Conservation (phyloP, 163 green algal species). For the Prototheca stagnorum region DNA sequence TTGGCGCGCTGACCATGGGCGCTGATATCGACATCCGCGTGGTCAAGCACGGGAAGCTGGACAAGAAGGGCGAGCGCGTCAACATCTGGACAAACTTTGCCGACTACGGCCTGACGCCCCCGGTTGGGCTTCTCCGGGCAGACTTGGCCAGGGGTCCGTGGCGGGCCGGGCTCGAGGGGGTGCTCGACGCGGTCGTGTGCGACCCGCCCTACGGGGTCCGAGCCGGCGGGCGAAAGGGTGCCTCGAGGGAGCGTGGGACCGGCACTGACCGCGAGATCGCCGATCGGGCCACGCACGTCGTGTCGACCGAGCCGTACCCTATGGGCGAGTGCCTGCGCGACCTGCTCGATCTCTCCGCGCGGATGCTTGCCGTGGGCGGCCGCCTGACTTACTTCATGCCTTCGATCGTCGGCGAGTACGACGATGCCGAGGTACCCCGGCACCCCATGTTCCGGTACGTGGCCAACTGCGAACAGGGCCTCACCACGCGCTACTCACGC, state of each 20-base stretch:
- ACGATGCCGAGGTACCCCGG: conserved; percentile 29
- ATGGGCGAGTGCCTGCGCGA: conserved; percentile 79
- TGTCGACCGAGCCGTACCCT: conserved; percentile 51
- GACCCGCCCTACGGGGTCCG: conserved; percentile 93
- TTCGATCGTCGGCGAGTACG: conserved; percentile 31
- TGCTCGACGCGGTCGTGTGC: conserved; percentile 75
- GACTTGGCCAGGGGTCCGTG: conserved; percentile 63
- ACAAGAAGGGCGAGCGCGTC: conserved; percentile 22
- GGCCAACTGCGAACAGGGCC: conserved; percentile 56
- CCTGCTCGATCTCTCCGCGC: conserved; percentile 62
- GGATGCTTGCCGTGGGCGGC: conserved; percentile 40
- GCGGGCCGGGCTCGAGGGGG: conserved; percentile 24
- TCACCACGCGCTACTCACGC: conserved; percentile 55
- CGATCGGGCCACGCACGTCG: conserved; percentile 29
- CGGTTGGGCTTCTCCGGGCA: conserved; percentile 56
- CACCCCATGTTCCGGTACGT: conserved; percentile 37
- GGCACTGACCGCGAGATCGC: conserved; percentile 11
- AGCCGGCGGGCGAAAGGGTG: conserved; percentile 67
- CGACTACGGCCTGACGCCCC: conserved; percentile 56
- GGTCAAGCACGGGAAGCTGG: conserved; percentile 38
- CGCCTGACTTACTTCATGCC: conserved; percentile 67
- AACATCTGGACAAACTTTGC: conserved; percentile 78
- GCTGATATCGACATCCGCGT: conserved; percentile 84
- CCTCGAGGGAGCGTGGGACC: no score
- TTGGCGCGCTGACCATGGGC: conserved; percentile 59